A percentile compares a stretch with the other conserved stretches of the same genome.
Conservation (phyloP, 441 rosid species). For the Gossypium schwendimanii region DNA sequence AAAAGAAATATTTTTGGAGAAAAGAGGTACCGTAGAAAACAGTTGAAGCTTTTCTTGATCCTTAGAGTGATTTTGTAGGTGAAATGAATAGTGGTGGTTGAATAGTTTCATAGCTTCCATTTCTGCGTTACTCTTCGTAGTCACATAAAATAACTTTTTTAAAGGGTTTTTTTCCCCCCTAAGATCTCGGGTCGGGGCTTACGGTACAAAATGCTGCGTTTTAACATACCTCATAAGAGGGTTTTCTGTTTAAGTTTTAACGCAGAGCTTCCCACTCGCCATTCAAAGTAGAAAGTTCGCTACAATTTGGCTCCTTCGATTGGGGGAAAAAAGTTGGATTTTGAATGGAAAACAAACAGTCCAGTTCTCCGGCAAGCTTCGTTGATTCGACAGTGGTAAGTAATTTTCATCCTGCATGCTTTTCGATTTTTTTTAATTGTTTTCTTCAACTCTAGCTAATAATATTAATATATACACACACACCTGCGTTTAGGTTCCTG, state of each 20-base stretch:
- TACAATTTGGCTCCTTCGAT: not conserved
- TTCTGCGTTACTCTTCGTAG: not conserved
- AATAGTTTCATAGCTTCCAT: constrained; percentile 15
- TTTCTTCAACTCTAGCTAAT: too few species aligned
- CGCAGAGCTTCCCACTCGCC: too few species aligned
- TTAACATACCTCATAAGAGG: not conserved
- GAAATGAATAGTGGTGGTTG: not conserved
- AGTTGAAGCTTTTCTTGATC: not conserved
- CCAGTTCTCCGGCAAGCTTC: constrained; percentile 26
- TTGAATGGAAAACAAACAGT: constrained; percentile 28
- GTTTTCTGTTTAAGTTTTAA: not conserved
- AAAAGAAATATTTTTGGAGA: not conserved
- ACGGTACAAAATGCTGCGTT: not conserved
- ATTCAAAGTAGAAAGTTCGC: not conserved
- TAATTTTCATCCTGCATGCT: not conserved
- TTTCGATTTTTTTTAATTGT: not conserved
- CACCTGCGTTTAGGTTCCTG: constrained; percentile 49
- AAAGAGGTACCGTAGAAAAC: constrained; percentile 10
- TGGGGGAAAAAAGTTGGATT: not conserved
- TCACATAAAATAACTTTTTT: too few species aligned
- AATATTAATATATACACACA: not conserved
- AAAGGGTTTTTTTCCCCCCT: too few species aligned
- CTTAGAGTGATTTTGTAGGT: not conserved
- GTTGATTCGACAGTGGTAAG: constrained; percentile 50
- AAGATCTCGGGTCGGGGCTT: too few species aligned